These are phyloP conservation scores for Remersonia thermophila DNA, from an alignment of 2,329 filamentous ascomycete species.

Conservation along the genomic window DNA sequence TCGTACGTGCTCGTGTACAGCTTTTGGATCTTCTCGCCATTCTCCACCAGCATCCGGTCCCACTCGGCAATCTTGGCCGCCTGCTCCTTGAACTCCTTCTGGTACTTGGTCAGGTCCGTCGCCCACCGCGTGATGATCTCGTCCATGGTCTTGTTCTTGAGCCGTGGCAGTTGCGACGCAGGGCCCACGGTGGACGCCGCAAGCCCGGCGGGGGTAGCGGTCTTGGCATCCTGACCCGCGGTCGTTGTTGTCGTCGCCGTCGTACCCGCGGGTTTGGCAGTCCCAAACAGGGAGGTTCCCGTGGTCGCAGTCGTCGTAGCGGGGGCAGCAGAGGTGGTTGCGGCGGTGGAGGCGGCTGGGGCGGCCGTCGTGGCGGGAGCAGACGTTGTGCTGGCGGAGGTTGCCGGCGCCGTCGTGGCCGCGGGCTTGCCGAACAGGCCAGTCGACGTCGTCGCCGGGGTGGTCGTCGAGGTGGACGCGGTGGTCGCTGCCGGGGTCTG, in stretches of 20 bases:
- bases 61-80: slow-evolving; percentile 77
- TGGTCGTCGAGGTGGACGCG: slow-evolving; percentile 2
- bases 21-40: slow-evolving; percentile 88
- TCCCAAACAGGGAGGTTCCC: slow-evolving; percentile 22
- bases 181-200: slow-evolving; percentile 70
- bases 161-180: slow-evolving; percentile 69
- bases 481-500: slow-evolving; percentile 8
- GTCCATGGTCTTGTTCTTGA: slow-evolving; percentile 99
- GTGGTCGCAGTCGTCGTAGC: slow-evolving; percentile 19
- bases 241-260: slow-evolving; percentile 18
- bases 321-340: slow-evolving; percentile 15
- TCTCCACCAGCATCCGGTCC: slow-evolving; percentile 87
- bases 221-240: slow-evolving; percentile 8
- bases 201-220: slow-evolving; percentile 28
- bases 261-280: slow-evolving; percentile 21
- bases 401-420: slow-evolving; percentile 23
- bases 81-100: slow-evolving; percentile 90
- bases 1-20: slow-evolving; percentile 87
- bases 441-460: slow-evolving; percentile 20
- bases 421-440: slow-evolving; percentile 31
- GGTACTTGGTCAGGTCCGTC: slow-evolving; percentile 86
- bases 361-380: slow-evolving; percentile 16
- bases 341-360: slow-evolving; percentile 20
- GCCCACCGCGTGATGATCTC: slow-evolving; percentile 97
- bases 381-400: slow-evolving; percentile 18